Conservation (phyloP, 148 eudicot genomes). For the Gaultheria prostrata region DNA sequence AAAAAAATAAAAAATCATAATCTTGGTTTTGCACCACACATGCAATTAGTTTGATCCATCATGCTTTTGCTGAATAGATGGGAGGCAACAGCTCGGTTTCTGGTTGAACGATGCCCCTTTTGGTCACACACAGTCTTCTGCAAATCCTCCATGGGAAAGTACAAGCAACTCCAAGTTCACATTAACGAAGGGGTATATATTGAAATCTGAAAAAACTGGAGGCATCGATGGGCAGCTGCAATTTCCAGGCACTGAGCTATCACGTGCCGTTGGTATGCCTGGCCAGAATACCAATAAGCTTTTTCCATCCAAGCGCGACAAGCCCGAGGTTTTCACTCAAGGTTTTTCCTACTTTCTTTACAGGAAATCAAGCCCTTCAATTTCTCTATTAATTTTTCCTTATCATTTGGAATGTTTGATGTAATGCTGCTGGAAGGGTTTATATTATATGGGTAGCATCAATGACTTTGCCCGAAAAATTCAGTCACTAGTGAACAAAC, state of each 20-base stretch:
- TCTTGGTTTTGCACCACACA: neutral
- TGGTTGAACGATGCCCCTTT: slow-evolving; percentile 44
- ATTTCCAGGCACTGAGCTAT: slow-evolving; percentile 34
- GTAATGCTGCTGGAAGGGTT: slow-evolving; percentile 10
- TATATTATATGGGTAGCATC: neutral
- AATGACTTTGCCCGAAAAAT: neutral
- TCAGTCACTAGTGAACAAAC: neutral
- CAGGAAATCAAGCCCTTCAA: neutral
- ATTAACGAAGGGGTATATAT: slow-evolving; percentile 34
- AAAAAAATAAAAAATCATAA: neutral
- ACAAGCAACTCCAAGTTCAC: slow-evolving; percentile 47
- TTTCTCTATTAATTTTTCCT: neutral
- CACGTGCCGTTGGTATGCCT: slow-evolving; percentile 34
- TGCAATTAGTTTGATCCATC: slow-evolving; percentile 12
- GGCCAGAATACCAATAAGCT: slow-evolving; percentile 39
- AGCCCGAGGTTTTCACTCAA: slow-evolving; percentile 47
- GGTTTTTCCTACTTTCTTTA: slow-evolving; percentile 36
- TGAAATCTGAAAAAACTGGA: slow-evolving; percentile 37
- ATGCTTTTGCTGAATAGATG: slow-evolving; percentile 40
- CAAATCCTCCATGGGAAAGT: slow-evolving; percentile 46
- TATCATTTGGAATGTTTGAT: neutral
- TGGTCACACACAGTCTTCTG: slow-evolving; percentile 41
- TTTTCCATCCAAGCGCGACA: slow-evolving; percentile 43
- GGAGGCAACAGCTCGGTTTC: slow-evolving; percentile 59
- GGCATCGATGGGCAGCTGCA: slow-evolving; percentile 39